Evolutionary conservation across 2,329 filamentous ascomycete genomes (phyloP).

Genomic region (Fusarium sp.): DNA sequence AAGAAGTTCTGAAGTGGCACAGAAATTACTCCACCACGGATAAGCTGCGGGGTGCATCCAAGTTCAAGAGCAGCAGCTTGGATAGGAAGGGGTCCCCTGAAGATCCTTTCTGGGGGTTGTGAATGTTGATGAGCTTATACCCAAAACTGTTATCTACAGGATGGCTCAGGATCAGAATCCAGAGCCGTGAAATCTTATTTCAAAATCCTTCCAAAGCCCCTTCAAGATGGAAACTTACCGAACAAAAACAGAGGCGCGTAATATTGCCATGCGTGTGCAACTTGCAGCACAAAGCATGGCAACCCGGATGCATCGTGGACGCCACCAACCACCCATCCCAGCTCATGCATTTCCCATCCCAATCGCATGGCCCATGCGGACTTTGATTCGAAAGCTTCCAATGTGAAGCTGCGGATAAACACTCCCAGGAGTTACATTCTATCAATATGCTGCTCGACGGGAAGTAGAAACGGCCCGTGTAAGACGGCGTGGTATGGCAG

Average conservation of each 20-base stretch:
- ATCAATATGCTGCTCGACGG: constrained; percentile 18
- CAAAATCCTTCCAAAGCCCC: too few relatives aligned
- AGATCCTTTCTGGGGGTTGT: constrained; percentile 20
- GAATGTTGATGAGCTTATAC: background rate
- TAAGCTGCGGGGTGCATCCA: constrained; percentile 46
- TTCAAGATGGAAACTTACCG: constrained; percentile 13
- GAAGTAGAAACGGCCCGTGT: constrained; percentile 42
- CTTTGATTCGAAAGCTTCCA: constrained; percentile 11
- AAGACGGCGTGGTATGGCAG: constrained; percentile 36
- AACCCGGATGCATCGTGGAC: constrained; percentile 18
- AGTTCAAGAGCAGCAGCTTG: constrained; percentile 20
- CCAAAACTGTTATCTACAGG: background rate
- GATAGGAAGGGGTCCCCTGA: constrained; percentile 26
- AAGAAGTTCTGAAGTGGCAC: constrained; percentile 19
- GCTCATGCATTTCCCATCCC: constrained; percentile 21
- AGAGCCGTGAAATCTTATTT: too few relatives aligned
- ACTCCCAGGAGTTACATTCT: background rate
- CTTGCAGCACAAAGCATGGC: constrained; percentile 33
- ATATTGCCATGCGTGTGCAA: constrained; percentile 26
- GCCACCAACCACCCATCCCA: constrained; percentile 20
- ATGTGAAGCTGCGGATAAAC: constrained; percentile 10
- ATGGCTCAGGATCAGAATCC: background rate
- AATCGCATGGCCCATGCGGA: constrained; percentile 45
- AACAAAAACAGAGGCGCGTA: constrained; percentile 20
- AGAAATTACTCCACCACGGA: constrained; percentile 36